Evolutionary conservation across 176 grass and related monocot species (phyloP), one percentile per base, ranked within the genome.

Genomic region (Oryza glaberrima): DNA sequence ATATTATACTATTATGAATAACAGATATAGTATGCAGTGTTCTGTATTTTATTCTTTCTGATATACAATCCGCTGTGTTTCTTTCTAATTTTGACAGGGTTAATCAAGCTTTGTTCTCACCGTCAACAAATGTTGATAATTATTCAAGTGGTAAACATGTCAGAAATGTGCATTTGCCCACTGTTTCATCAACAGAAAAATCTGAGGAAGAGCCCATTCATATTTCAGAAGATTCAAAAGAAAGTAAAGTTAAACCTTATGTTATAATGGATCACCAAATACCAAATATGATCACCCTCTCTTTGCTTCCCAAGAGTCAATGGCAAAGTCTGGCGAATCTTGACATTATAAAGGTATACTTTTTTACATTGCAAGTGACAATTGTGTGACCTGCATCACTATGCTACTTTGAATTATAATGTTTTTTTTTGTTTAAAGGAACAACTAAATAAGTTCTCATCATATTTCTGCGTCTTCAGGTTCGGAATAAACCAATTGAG

Each of bases 321-420:
- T 99, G 96, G 93, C 93, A 96, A 99, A 94, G 78, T 81, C 88
- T 96, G 67, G 92, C 93, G 38, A 99, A 99, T 85, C 87, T 99
- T 85, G 96, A 99, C 78, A 96, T 99, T 79, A 99, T 99, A 84
- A 99, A 96, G 93, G 96, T 96, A 19, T 72, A 60, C 36, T 79
- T 67, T 83, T 38, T 38, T 44, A 61, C 64, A 47, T 77, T 83
- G 64, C 67, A 82, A 84, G 2, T 82, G 43, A 81, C 0, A 2
- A 81, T 72, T 54, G 23, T 90, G 78, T 79, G 19, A n/a, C 67
- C 32, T 71, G 20, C 52, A 81, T 65, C 38, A 83, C 14, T 77
- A 44, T 32, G 58, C 44, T 35, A 64, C 36, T 69, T 69, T 65
- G 49, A 54, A 49, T 67, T 66, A 58, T 76, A 51, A 58, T 58